Evolutionary conservation across 2,329 filamentous ascomycete genomes (phyloP).

Genomic region (Nannizziopsis arthrosporioides): DNA sequence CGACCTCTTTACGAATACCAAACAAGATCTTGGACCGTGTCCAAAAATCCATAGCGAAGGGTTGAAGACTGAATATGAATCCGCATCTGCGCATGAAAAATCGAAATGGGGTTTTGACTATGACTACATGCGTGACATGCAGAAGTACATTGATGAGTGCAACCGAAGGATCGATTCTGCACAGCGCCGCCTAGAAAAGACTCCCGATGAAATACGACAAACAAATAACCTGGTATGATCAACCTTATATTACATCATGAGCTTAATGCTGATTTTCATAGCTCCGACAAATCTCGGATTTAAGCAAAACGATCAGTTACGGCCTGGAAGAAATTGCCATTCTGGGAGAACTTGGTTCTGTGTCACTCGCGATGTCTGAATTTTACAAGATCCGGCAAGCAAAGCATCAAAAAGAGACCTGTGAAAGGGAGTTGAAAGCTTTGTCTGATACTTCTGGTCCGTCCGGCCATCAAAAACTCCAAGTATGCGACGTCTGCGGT

Average conservation of each 20-base stretch:
- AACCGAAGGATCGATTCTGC: slow-evolving; percentile 85
- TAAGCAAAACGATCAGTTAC: slow-evolving; percentile 64
- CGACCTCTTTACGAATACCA: slow-evolving; percentile 98
- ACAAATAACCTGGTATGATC: slow-evolving; percentile 64
- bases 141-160: slow-evolving; percentile 94
- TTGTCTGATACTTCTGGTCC: slow-evolving; percentile 86
- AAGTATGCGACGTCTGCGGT: slow-evolving; percentile 96
- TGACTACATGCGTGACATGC: slow-evolving; percentile 91
- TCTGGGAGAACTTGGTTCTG: slow-evolving; percentile 67
- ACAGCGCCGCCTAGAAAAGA: slow-evolving; percentile 87
- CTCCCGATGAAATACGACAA: slow-evolving; percentile 90
- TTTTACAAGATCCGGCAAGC: slow-evolving; percentile 74
- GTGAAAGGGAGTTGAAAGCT: slow-evolving; percentile 77
- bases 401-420: slow-evolving; percentile 67
- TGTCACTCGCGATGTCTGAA: slow-evolving; percentile 73
- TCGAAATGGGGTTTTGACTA: slow-evolving; percentile 82
- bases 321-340: slow-evolving; percentile 78
- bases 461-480: slow-evolving; percentile 90
- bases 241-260: not conserved
- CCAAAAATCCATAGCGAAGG: slow-evolving; percentile 78
- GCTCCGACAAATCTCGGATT: slow-evolving; percentile 75
- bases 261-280: slow-evolving; percentile 18
- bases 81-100: slow-evolving; percentile 57
- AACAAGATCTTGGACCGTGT: slow-evolving; percentile 88
- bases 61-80: slow-evolving; percentile 79